Conservation (phyloP, 2,329 filamentous ascomycete genomes). For the Fusarium penzigii region DNA sequence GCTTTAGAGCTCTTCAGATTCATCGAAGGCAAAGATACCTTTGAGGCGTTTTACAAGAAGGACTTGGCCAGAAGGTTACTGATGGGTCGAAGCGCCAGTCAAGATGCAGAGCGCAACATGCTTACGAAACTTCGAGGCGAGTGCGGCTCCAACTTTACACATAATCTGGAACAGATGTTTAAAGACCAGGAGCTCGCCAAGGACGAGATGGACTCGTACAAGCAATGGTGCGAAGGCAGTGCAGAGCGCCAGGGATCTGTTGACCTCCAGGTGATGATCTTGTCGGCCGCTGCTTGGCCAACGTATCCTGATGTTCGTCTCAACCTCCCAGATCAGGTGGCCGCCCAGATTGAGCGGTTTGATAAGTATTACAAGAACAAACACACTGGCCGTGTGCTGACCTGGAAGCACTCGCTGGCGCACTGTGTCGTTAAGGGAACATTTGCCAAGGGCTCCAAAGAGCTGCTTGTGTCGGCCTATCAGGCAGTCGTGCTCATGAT, state of each 20-base stretch:
- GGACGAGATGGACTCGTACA: slow-evolving; percentile 92
- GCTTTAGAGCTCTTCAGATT: slow-evolving; percentile 95
- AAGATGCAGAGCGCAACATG: slow-evolving; percentile 96
- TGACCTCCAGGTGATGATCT: slow-evolving; percentile 76
- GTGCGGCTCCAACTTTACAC: slow-evolving; percentile 91
- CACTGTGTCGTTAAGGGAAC: slow-evolving; percentile 83
- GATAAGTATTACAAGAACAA: slow-evolving; percentile 86
- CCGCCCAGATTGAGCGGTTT: slow-evolving; percentile 76
- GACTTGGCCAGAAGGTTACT: slow-evolving; percentile 87
- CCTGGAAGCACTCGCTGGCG: slow-evolving; percentile 91
- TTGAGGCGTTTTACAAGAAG: slow-evolving; percentile 99
- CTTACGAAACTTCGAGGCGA: slow-evolving; percentile 86
- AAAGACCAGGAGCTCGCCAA: slow-evolving; percentile 93
- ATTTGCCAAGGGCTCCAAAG: slow-evolving; percentile 80
- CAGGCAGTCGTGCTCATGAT: slow-evolving; percentile 88
- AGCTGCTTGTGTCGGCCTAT: slow-evolving; percentile 87
- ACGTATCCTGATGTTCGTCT: slow-evolving; percentile 76
- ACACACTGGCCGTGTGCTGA: slow-evolving; percentile 81
- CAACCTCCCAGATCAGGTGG: slow-evolving; percentile 73
- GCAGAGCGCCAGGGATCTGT: slow-evolving; percentile 52
- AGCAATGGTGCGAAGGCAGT: slow-evolving; percentile 61
- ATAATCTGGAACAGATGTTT: slow-evolving; percentile 99
- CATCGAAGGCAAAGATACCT: slow-evolving; percentile 95
- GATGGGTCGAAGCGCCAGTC: slow-evolving; percentile 89
- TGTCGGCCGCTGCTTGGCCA: slow-evolving; percentile 93